phyloP scores from a whole-genome alignment of 1,284 basidiomycete species.

The Porodaedalea pini region DNA sequence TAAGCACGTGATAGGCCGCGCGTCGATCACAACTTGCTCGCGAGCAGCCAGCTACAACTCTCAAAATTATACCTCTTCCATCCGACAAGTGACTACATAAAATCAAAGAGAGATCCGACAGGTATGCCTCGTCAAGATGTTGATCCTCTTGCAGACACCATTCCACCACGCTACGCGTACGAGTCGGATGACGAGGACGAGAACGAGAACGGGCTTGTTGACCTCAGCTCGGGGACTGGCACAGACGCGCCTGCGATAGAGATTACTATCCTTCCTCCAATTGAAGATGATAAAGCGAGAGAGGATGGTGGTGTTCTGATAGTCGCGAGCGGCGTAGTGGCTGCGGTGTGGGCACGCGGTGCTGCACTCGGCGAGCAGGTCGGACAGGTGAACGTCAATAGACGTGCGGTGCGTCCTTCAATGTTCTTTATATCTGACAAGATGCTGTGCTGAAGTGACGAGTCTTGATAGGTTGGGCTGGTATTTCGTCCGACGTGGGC shows the following conservation, averaged over 20 bases:
- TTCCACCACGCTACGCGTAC: slow-evolving; percentile 55
- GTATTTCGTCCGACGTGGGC: slow-evolving; percentile 50
- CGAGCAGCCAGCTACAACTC: too few species aligned
- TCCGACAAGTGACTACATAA: too few species aligned
- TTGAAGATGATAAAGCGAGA: slow-evolving; percentile 25
- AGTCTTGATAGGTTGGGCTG: slow-evolving; percentile 43
- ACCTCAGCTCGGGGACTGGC: background rate
- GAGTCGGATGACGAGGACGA: slow-evolving; percentile 70
- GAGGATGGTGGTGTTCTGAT: slow-evolving; percentile 33
- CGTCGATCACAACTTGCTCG: too few species aligned
- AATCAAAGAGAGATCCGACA: too few species aligned
- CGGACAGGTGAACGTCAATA: slow-evolving; percentile 45
- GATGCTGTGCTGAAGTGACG: background rate
- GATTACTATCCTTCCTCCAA: slow-evolving; percentile 38
- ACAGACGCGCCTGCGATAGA: slow-evolving; percentile 24
- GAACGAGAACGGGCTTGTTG: slow-evolving; percentile 38
- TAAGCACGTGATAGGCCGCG: too few species aligned
- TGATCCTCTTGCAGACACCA: slow-evolving; percentile 52
- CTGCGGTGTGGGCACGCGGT: slow-evolving; percentile 47
- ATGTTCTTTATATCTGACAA: background rate
- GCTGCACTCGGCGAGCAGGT: slow-evolving; percentile 48
- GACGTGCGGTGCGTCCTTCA: slow-evolving; percentile 39
- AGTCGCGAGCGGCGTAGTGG: slow-evolving; percentile 46
- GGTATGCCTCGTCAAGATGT: slow-evolving; percentile 37
- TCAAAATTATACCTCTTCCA: too few species aligned